Conservation (phyloP, 169 alveolate genomes). For the Perkinsus marinus region DNA sequence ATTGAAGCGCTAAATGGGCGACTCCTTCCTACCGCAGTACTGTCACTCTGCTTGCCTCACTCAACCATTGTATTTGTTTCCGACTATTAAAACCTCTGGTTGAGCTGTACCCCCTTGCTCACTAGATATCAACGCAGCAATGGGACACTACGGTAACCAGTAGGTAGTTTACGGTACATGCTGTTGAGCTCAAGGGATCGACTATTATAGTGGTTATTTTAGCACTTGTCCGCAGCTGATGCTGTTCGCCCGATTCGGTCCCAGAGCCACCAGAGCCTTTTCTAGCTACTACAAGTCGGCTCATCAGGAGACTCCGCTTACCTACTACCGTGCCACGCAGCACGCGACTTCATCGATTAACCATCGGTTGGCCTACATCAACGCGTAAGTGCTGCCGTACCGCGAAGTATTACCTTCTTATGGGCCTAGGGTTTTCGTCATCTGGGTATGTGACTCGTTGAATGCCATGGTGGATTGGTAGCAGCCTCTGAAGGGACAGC, state of each 20-base stretch:
- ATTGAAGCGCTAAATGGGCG: too few species aligned
- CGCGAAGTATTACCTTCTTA: too few species aligned
- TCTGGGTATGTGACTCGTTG: background rate
- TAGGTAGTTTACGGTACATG: too few species aligned
- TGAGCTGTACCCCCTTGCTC: too few species aligned
- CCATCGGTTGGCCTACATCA: conserved; percentile 20
- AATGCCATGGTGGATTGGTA: background rate
- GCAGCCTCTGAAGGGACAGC: background rate
- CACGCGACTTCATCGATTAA: conserved; percentile 14
- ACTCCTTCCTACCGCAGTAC: too few species aligned
- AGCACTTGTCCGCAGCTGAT: background rate
- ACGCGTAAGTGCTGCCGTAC: background rate
- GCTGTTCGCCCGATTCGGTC: background rate
- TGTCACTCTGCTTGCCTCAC: too few species aligned
- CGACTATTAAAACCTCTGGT: too few species aligned
- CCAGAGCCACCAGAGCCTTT: background rate
- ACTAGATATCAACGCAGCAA: too few species aligned
- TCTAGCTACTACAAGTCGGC: conserved; percentile 5
- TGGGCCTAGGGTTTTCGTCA: background rate
- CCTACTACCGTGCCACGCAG: conserved; percentile 21
- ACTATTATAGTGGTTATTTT: background rate
- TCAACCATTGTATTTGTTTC: too few species aligned
- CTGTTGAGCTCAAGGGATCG: too few species aligned
- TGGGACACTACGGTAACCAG: too few species aligned
- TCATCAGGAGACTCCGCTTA: conserved; percentile 24